phyloP scores from a whole-genome alignment of 106 monocot species.

The Apostasia shenzhenica region DNA sequence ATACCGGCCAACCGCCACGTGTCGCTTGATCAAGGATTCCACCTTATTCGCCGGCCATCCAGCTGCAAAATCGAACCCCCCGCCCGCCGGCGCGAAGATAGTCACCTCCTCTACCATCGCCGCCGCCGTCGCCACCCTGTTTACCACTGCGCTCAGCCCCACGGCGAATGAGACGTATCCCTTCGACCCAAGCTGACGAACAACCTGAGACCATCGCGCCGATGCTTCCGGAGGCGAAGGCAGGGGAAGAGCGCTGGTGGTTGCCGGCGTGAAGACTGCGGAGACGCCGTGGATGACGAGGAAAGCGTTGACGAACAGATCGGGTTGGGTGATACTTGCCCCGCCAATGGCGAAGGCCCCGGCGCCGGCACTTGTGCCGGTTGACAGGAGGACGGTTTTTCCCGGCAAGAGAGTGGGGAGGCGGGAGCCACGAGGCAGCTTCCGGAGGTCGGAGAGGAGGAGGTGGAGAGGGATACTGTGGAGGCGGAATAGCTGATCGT shows the following conservation, averaged over 20 bases:
- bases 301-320: no score
- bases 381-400: neutral
- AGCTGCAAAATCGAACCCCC: neutral
- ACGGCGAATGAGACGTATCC: constrained; percentile 8
- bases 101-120: neutral
- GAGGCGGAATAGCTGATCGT: neutral
- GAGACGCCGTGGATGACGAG: no score
- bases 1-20: constrained; percentile 2
- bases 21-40: neutral
- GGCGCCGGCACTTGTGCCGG: no score
- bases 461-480: neutral
- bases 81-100: constrained; percentile 4
- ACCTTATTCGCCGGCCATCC: neutral
- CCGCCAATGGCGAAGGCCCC: no score
- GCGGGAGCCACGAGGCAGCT: neutral
- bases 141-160: constrained; percentile 6
- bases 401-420: neutral
- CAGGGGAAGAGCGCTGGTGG: no score
- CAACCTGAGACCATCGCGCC: neutral
- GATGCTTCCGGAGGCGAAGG: neutral
- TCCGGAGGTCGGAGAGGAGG: constrained; percentile 7
- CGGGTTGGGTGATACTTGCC: no score
- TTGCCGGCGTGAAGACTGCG: no score
- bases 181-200: neutral
- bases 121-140: neutral